phyloP scores from a whole-genome alignment of 2,329 filamentous ascomycete species.

The Phaeophleospora eucalypticola region DNA sequence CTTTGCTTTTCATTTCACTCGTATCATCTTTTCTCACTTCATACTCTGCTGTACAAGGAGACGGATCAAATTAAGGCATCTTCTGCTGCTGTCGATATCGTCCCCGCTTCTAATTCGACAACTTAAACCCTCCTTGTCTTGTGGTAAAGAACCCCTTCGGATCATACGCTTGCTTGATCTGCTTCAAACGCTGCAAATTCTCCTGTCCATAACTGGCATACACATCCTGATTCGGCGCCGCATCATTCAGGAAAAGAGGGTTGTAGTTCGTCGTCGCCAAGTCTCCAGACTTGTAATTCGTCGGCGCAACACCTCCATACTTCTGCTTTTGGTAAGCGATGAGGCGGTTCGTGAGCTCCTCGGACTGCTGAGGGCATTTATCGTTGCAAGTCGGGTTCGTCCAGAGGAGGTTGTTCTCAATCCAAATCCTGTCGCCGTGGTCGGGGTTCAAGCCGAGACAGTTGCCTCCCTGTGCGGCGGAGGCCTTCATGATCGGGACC shows the following conservation, averaged over 20 bases:
- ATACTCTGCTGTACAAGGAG: no score
- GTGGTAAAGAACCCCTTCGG: no score
- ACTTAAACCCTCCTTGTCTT: no score
- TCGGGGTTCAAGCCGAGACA: constrained; percentile 15
- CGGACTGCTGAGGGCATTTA: constrained; percentile 14
- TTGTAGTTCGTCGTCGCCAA: constrained; percentile 8
- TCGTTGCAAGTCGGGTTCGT: constrained; percentile 16
- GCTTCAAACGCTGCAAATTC: constrained; percentile 20
- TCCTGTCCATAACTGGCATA: constrained; percentile 19
- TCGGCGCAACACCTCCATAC: constrained; percentile 11
- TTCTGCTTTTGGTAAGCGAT: constrained; percentile 12
- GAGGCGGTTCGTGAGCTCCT: constrained; percentile 7
- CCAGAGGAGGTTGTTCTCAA: constrained; percentile 21
- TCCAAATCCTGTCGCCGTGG: constrained; percentile 19
- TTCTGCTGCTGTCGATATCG: no score
- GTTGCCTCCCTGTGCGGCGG: constrained; percentile 16
- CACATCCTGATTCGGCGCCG: constrained; percentile 21
- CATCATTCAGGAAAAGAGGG: constrained; percentile 25
- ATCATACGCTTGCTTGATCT: constrained; percentile 32
- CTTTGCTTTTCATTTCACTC: no score
- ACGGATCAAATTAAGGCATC: no score
- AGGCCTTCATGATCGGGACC: constrained; percentile 14
- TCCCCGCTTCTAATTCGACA: no score
- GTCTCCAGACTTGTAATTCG: constrained; percentile 18
- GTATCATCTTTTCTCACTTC: no score